These are phyloP conservation scores for Debaryomyces coudertii DNA, from an alignment of 1,139 yeast species.

Conservation along the genomic window DNA sequence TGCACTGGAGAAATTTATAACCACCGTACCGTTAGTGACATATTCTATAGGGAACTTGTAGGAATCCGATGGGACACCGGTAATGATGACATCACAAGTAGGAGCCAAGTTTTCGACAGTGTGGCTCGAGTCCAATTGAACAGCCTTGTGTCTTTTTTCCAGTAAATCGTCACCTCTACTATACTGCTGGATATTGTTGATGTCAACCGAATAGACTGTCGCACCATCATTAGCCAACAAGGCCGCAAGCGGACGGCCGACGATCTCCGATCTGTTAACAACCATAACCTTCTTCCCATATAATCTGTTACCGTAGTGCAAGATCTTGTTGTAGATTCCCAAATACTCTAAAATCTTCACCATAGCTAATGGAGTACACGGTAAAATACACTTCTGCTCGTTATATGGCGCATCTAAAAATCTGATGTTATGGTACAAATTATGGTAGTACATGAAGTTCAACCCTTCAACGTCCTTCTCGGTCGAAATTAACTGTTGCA, in stretches of 20 bases:
- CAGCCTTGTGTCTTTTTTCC: slow-evolving; percentile 81
- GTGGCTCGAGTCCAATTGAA: slow-evolving; percentile 57
- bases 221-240: slow-evolving; percentile 97
- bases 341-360: slow-evolving; percentile 90
- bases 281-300: slow-evolving; percentile 91
- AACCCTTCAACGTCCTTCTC: slow-evolving; percentile 97
- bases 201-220: slow-evolving; percentile 87
- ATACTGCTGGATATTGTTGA: slow-evolving; percentile 84
- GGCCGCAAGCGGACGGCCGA: slow-evolving; percentile 96
- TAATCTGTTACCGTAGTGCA: slow-evolving; percentile 87
- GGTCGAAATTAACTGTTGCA: slow-evolving; percentile 84
- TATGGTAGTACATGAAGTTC: slow-evolving; percentile 87
- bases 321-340: slow-evolving; percentile 79
- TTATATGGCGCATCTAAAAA: slow-evolving; percentile 69
- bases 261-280: slow-evolving; percentile 93
- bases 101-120: slow-evolving; percentile 67
- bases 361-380: slow-evolving; percentile 94
- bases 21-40: slow-evolving; percentile 85
- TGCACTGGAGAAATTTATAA: slow-evolving; percentile 85
- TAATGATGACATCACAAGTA: slow-evolving; percentile 85
- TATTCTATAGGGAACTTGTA: slow-evolving; percentile 86
- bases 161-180: slow-evolving; percentile 92
- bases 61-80: slow-evolving; percentile 85
- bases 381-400: slow-evolving; percentile 81
- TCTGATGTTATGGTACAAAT: slow-evolving; percentile 90